Base-by-base conservation (phyloP, 306 rosid genomes). In the cucumber (Cucumis sativus) region DNA sequence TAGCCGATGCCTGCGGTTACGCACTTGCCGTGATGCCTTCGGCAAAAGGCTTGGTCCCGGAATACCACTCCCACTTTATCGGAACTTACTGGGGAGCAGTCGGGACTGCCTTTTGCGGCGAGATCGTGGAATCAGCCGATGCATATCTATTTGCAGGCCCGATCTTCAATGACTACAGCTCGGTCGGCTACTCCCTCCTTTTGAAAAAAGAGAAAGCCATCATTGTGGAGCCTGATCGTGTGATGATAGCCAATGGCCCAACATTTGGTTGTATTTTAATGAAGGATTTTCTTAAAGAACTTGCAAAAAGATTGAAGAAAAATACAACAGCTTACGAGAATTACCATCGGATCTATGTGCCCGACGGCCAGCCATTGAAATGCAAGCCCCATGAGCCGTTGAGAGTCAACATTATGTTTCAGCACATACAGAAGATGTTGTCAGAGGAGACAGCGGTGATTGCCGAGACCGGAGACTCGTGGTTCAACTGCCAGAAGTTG, bases 391-490 rank as follows among this genome's bases (percentile, higher is more conserved):
- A 70, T 8, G 88, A 87, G 75, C 80, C 90, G 37, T 54, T 87
- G 60, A 81, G 85, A 54, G 90, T 87, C 13, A 87, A 84, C 58
- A 13, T 87, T 80, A 70, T 82, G 18, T 87, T 84, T 51, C 81
- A 84, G 40, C 86, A 87, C 30, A 77, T 84, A 21, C 88, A 87
- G 83, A 80, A 84, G 11, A 82, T 87, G 85, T 79, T 84, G 23
- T 82, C 90, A 12, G 51, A 67, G 49, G 83, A 82, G 6, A 76
- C 84, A 1, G 83, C 83, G 35, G 88, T 84, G 39, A 84, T 84
- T 67, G 83, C 83, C 20, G 88, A 84, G 83, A 84, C 88, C 1
- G 86, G 88, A 35, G 88, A 87, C 74, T 87, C 86, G 37, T 87
- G 90, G 90, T 87, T 87, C 40, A 87, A 84, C 59, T 84, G 86